Base-by-base conservation (phyloP, 768 basidiomycete genomes). In the Amanita exitialis region DNA sequence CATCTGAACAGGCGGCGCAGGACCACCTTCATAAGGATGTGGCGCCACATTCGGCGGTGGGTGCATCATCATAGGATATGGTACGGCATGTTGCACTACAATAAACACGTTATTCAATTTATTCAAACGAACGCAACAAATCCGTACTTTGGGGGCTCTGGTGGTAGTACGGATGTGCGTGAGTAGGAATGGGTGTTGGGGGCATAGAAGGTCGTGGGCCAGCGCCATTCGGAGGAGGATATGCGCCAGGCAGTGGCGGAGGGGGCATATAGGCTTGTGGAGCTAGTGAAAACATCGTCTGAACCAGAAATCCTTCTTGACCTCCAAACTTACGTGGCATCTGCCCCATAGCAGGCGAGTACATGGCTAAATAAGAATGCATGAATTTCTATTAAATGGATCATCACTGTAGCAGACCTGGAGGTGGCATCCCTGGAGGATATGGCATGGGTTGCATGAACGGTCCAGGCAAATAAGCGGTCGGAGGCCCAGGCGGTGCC, bases 31-130 rank as follows among this genome's bases (percentile, higher is more conserved):
- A 65, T 90, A 90, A 30, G 76, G 77, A 61, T 89, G 88, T 55
- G 82, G 83, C 36, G 77, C 78, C 39, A 70, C 76, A 52, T 73
- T 77, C 45, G 83, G 81, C 6, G 83, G 83, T 50, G 84, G 86
- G 49, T 82, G 85, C 84, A 90, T 89, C 87, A 91, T 91, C 85
- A 89, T 87, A n/a, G 78, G 83, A 64, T 91, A 92, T 43, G 86
- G 84, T 56, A 87, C 80, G 30, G 90, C 86, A 59, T 90, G 90
- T 66, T 83, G 82, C 64, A 91, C 90, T 92, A 67, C 56, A 61
- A 57, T 53, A 59, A 56, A 51, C 52, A 54, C 57, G 41, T 60
- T 67, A 56, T 69, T 59, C 57, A 65, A 61, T 56, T 62, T 58
- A 44, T 47, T 56, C 64, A 50, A 57, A 46, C 44, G 59, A 44